phyloP scores from a whole-genome alignment of 2,329 filamentous ascomycete species.

The Colletotrichum lini region DNA sequence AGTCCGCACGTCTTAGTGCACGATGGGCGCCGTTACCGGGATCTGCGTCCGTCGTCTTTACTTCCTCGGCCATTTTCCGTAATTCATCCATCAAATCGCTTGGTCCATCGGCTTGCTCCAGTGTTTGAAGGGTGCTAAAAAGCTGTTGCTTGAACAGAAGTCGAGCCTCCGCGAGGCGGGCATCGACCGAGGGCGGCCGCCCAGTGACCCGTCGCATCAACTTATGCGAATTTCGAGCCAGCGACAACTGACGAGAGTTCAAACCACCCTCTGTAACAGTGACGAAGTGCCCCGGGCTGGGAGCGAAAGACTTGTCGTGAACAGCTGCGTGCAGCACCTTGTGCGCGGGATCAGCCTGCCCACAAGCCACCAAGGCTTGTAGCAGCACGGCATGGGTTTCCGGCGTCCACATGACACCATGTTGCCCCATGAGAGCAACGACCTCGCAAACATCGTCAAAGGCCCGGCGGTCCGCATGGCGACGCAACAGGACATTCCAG shows the following conservation, averaged over 20 bases:
- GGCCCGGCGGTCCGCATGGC: constrained; percentile 75
- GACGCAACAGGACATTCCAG: constrained; percentile 84
- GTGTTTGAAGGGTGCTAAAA: background rate
- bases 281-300: constrained; percentile 64
- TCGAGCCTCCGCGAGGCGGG: constrained; percentile 60
- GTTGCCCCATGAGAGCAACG: constrained; percentile 64
- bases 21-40: background rate
- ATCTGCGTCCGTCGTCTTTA: constrained; percentile 14
- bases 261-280: constrained; percentile 68
- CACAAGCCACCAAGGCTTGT: constrained; percentile 62
- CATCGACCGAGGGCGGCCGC: constrained; percentile 57
- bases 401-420: constrained; percentile 62
- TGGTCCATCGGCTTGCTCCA: constrained; percentile 44
- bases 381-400: constrained; percentile 67
- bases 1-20: constrained; percentile 13
- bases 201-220: constrained; percentile 48
- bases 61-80: constrained; percentile 43
- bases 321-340: constrained; percentile 62
- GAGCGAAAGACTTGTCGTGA: constrained; percentile 60
- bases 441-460: constrained; percentile 64
- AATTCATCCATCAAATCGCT: constrained; percentile 49
- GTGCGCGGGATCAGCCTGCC: constrained; percentile 65
- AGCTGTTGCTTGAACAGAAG: constrained; percentile 51
- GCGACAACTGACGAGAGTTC: constrained; percentile 58
- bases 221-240: constrained; percentile 55